Evolutionary conservation across 1,284 basidiomycete genomes (phyloP).

Genomic region (Puccinia triticina): DNA sequence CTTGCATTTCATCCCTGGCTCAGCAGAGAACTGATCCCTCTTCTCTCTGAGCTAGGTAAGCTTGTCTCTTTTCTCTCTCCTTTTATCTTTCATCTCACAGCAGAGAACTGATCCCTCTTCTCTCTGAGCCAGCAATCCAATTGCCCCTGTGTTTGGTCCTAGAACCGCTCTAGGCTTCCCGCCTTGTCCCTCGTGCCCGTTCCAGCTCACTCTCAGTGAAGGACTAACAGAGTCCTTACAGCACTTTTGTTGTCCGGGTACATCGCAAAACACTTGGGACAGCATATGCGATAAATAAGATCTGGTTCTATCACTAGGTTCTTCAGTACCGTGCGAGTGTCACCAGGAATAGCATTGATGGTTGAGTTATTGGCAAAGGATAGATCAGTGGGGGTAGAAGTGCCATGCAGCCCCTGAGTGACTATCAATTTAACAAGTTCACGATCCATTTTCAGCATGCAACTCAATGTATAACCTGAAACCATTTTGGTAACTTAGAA

Average conservation of each 20-base stretch:
- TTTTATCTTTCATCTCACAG: too few species aligned
- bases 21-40: too few species aligned
- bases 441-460: constrained; percentile 1
- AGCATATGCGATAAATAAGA: constrained; percentile 8
- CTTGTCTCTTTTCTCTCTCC: too few species aligned
- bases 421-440: not conserved
- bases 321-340: not conserved
- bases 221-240: too few species aligned
- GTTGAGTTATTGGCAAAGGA: not conserved
- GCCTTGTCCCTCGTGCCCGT: too few species aligned
- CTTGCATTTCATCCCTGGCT: too few species aligned
- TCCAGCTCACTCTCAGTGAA: too few species aligned
- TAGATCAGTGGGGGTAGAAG: not conserved
- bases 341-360: not conserved
- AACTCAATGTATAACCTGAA: not conserved
- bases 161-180: too few species aligned
- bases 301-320: not conserved
- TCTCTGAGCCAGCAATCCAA: too few species aligned
- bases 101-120: too few species aligned
- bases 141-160: too few species aligned
- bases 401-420: not conserved
- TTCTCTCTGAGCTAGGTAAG: too few species aligned
- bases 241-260: not conserved
- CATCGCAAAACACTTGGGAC: constrained; percentile 20
- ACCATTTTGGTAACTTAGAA: constrained; percentile 3